Base-by-base conservation (phyloP, 192 early-diverging fungal species). In the Backusella macrospora region DNA sequence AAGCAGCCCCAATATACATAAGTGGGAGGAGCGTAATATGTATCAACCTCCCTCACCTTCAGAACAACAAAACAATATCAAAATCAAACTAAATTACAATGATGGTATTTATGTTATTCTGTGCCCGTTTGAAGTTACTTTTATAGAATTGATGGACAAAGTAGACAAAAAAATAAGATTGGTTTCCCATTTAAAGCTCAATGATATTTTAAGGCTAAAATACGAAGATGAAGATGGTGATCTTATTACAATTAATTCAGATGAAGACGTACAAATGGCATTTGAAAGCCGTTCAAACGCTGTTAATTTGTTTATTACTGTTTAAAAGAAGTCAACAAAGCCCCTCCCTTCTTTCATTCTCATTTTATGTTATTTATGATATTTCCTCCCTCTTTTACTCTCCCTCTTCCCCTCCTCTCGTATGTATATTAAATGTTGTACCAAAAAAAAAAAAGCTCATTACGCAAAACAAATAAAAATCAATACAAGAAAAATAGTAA, bases 211-310 rank as follows among this genome's bases (percentile, higher is more conserved):
- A 77, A 86, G 89, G 52, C 90, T 99, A 71, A 88, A 90, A 76
- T 98, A 98, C 76, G 89, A 91, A 77, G 96, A 99, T 76, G 96
- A 98, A 80, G 96, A 97, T 76, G 93, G 94, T 49, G 96, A 98
- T 76, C 88, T 91, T 78, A 90, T 96, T 34, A 90, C 89, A 43
- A 90, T 99, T 65, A 91, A 92, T 73, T 91, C 89, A n/a, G 91
- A 97, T 76, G 95, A 95, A 62, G 97, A 99, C 76, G 92, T 99
- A 34, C 89, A 87, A 55, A 82, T 96, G 90, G 96, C 95, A 14
- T 97, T 99, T 85, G 96, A 96, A 80, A 86, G 81, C 38, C 79
- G 80, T 15, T 78, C 75, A 14, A 85, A 77, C 71, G 74, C 81
- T 15, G 81, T 89, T 75, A 86, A 86, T 70, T 73, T 89, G 48